Evolutionary conservation across 257 asterid species (phyloP).

Genomic region (Penstemon davidsonii): DNA sequence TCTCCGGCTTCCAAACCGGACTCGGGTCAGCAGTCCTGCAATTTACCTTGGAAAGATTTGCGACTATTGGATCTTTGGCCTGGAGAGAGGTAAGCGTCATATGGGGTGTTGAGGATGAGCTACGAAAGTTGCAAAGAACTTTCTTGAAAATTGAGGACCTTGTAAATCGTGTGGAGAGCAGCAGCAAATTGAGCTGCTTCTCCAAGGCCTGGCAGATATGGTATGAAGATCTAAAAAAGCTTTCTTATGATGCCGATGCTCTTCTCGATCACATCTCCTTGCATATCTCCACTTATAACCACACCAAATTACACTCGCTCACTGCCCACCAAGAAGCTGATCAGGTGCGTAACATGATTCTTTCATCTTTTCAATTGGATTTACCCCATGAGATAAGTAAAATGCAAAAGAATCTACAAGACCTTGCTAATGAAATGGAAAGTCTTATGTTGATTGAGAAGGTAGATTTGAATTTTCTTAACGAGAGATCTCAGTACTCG

Average conservation of each 20-base stretch:
- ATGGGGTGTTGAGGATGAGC: constrained; percentile 31
- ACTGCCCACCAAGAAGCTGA: neutral
- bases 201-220: constrained; percentile 32
- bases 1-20: constrained; percentile 19
- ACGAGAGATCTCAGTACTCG: neutral
- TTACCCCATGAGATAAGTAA: constrained; percentile 24
- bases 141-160: constrained; percentile 27
- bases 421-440: constrained; percentile 27
- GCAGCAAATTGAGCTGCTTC: neutral
- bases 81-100: constrained; percentile 15
- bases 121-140: constrained; percentile 36
- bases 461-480: neutral
- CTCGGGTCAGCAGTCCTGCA: constrained; percentile 25
- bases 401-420: constrained; percentile 27
- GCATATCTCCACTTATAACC: constrained; percentile 12
- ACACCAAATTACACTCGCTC: neutral
- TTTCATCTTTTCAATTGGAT: constrained; percentile 11
- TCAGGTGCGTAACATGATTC: constrained; percentile 24
- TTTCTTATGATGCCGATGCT: constrained; percentile 32
- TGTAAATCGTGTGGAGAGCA: constrained; percentile 27
- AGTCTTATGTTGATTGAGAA: constrained; percentile 13
- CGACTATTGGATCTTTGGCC: constrained; percentile 1
- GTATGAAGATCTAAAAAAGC: constrained; percentile 31
- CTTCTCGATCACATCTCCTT: constrained; percentile 32
- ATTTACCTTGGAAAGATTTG: constrained; percentile 17